phyloP scores from a whole-genome alignment of 2,329 filamentous ascomycete species.

The Colletotrichum shisoi region DNA sequence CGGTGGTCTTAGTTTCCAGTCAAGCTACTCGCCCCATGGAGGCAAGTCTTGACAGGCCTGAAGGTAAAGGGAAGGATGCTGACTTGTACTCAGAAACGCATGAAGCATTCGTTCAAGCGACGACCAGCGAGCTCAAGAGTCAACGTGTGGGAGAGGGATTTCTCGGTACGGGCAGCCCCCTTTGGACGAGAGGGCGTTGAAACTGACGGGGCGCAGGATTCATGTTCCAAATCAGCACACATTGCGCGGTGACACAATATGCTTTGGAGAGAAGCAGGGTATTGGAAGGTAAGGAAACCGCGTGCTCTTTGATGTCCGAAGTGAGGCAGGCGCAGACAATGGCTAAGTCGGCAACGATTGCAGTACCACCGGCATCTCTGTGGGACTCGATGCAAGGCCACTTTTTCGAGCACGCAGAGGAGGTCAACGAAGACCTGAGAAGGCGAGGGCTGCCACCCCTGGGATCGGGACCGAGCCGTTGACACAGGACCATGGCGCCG shows the following conservation, averaged over 20 bases:
- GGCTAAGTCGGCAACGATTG: slow-evolving; percentile 9
- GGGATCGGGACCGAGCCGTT: not conserved
- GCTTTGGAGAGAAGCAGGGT: slow-evolving; percentile 37
- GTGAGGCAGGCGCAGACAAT: not conserved
- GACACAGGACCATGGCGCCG: slow-evolving; percentile 4
- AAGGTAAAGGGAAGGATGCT: slow-evolving; percentile 25
- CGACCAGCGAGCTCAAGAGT: slow-evolving; percentile 39
- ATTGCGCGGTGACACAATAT: slow-evolving; percentile 43
- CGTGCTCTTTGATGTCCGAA: not conserved
- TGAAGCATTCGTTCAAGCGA: slow-evolving; percentile 42
- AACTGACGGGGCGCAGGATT: slow-evolving; percentile 47
- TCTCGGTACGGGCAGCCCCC: slow-evolving; percentile 36
- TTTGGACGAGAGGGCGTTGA: slow-evolving; percentile 36
- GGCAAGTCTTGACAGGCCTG: slow-evolving; percentile 14
- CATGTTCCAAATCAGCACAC: slow-evolving; percentile 44
- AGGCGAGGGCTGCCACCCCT: slow-evolving; percentile 19
- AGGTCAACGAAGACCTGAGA: slow-evolving; percentile 39
- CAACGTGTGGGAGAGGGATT: slow-evolving; percentile 42
- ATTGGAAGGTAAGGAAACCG: slow-evolving; percentile 31
- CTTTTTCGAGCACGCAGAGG: slow-evolving; percentile 40
- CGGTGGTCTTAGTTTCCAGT: slow-evolving; percentile 46
- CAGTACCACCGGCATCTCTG: slow-evolving; percentile 39
- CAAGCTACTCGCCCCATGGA: slow-evolving; percentile 46
- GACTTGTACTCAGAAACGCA: slow-evolving; percentile 38
- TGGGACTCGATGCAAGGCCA: slow-evolving; percentile 42